Conservation (phyloP, 148 eudicot species). For the Arbutus unedo region DNA sequence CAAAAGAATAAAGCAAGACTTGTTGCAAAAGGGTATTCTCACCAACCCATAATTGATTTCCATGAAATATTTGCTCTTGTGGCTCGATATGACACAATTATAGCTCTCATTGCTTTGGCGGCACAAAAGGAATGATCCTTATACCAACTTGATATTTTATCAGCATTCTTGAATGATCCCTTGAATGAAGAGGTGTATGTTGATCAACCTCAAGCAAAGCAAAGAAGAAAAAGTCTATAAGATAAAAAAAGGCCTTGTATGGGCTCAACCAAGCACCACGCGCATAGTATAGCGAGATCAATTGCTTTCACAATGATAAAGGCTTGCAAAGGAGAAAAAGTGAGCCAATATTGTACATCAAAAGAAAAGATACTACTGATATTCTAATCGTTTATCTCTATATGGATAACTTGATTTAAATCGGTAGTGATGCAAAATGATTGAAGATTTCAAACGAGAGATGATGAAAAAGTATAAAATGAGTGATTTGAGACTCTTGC, state of each 20-base stretch:
- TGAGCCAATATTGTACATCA: not conserved
- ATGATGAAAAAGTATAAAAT: not conserved
- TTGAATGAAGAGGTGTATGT: not conserved
- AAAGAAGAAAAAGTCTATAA: not conserved
- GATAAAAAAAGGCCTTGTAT: not conserved
- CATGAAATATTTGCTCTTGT: not conserved
- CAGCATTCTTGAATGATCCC: not conserved
- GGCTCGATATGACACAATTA: not conserved
- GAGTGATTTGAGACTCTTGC: not conserved
- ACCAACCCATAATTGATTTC: not conserved
- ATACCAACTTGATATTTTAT: not conserved
- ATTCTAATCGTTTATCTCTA: not conserved
- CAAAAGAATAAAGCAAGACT: too few species aligned
- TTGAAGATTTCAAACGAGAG: too few species aligned
- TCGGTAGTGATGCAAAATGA: not conserved
- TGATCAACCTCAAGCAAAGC: not conserved
- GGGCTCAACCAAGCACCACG: not conserved
- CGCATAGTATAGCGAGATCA: not conserved
- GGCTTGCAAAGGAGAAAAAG: not conserved
- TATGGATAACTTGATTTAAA: not conserved
- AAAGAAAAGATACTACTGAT: not conserved
- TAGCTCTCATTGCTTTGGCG: not conserved
- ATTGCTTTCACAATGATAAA: not conserved
- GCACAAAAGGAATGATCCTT: not conserved
- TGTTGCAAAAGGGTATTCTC: too few species aligned